Base-by-base conservation (phyloP, 1,139 yeast species). In the Hyphopichia khmerensis region DNA sequence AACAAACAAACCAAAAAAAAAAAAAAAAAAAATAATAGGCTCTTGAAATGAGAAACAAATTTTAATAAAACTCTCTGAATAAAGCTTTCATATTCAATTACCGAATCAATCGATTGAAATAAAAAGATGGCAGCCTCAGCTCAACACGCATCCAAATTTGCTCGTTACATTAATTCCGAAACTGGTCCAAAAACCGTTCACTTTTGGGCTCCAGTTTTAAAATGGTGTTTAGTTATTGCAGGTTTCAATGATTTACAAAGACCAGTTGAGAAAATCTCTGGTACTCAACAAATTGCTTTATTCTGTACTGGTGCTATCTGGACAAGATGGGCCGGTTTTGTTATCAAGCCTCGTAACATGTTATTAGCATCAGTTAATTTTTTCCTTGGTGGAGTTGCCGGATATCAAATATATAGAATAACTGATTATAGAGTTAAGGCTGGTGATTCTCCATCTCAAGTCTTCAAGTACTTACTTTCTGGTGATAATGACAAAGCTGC, bases 301-400 rank as follows among this genome's bases (percentile, higher is more conserved):
- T 77, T 87, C 55, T 93, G 93, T 39, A 93, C 99, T 1, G 99
- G 98, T 44, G 82, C 80, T 43, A 90, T 93, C 56, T 93, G 99
- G 99, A 93, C 99, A 37, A 82, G 99, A 64, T 93, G 99, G 99
- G 91, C 97, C 27, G 79, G 77, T 2, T 80, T 90, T 65, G 95
- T 90, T 49, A 93, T 93, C 61, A 82, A 73, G 55, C 99, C 99
- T 41, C 85, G 87, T 67, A 93, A 93, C 69, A 75, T 78, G 53
- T 72, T 93, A 47, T 76, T 93, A 54, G 99, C 98, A 4, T 82
- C 95, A 27, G 99, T 93, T 46, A 93, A 93, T 69, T 89, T 90
- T 75, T 93, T 93, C 75, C 73, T 93, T 48, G 96, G 96, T 24
- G 72, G 84, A 33, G 96, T 95, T 36, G 97, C 97, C 3, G 89